Percentiles rank a stretch among this genome's conserved stretches.
Conservation (phyloP, 116 monocot genomes). For the Papilionanthe hybrid region DNA sequence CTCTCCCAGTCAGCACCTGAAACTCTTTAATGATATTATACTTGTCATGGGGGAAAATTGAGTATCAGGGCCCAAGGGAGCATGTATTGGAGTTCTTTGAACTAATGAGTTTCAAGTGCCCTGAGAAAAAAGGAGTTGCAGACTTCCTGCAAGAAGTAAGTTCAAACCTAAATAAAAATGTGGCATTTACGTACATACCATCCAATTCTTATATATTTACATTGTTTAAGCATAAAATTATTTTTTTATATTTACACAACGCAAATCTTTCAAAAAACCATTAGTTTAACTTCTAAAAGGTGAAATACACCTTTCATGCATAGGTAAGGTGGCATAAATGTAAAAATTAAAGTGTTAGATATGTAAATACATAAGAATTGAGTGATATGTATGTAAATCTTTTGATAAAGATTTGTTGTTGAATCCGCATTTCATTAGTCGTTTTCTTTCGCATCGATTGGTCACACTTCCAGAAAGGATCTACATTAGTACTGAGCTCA, state of each 20-base stretch:
- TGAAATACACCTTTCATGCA: too few relatives aligned
- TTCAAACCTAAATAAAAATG: not conserved
- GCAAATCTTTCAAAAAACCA: too few relatives aligned
- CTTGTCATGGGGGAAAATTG: constrained; percentile 82
- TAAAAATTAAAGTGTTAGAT: too few relatives aligned
- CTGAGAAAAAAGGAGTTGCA: constrained; percentile 82
- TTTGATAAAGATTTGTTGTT: not conserved
- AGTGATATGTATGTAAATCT: too few relatives aligned
- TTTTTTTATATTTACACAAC: too few relatives aligned
- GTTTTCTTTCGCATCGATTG: constrained; percentile 16
- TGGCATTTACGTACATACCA: too few relatives aligned
- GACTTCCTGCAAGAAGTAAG: constrained; percentile 91
- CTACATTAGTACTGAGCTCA: constrained; percentile 61
- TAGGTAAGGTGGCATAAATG: too few relatives aligned
- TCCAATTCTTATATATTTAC: too few relatives aligned
- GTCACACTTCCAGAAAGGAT: constrained; percentile 78
- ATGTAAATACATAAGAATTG: too few relatives aligned
- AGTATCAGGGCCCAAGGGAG: constrained; percentile 76
- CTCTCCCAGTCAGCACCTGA: constrained; percentile 82
- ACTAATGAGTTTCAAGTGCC: constrained; percentile 76
- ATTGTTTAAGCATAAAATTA: too few relatives aligned
- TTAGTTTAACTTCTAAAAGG: too few relatives aligned
- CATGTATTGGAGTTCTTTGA: constrained; percentile 80
- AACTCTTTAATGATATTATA: constrained; percentile 87
- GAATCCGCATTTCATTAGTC: not conserved